Percentiles rank a stretch among this genome's conserved stretches.
These are phyloP conservation scores for Harrya chromipes DNA, from an alignment of 768 basidiomycete genomes.

Conservation along the genomic window DNA sequence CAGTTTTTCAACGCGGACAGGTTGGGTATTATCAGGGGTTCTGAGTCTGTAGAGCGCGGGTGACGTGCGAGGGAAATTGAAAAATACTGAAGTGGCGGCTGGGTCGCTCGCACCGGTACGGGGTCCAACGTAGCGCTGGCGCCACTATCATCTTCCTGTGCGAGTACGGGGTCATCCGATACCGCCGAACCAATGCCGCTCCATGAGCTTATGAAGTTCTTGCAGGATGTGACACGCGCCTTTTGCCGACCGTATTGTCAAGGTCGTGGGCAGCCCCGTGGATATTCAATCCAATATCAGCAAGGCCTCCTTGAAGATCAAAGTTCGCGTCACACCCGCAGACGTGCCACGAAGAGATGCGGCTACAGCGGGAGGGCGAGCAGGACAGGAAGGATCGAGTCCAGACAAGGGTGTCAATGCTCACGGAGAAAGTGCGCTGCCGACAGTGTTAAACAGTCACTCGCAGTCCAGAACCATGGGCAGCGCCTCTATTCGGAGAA, in stretches of 20 bases:
- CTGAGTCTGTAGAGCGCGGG: slow-evolving; percentile 83
- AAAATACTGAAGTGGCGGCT: background rate
- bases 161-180: background rate
- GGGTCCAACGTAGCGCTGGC: slow-evolving; percentile 18
- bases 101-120: slow-evolving; percentile 11
- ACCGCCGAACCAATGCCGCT: background rate
- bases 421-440: slow-evolving; percentile 32
- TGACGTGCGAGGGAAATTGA: slow-evolving; percentile 42
- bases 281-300: slow-evolving; percentile 74
- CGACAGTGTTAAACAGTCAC: slow-evolving; percentile 53
- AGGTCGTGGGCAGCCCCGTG: slow-evolving; percentile 63
- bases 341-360: slow-evolving; percentile 39
- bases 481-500: background rate
- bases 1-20: slow-evolving; percentile 96
- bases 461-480: slow-evolving; percentile 1
- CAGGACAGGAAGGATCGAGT: background rate
- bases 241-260: slow-evolving; percentile 77
- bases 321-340: slow-evolving; percentile 56
- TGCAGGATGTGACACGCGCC: slow-evolving; percentile 80
- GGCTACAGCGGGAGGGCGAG: background rate
- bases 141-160: slow-evolving; percentile 21
- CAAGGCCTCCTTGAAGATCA: slow-evolving; percentile 66
- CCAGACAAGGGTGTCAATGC: slow-evolving; percentile 13
- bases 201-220: slow-evolving; percentile 47
- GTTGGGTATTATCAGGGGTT: slow-evolving; percentile 87